phyloP scores from a whole-genome alignment of 768 basidiomycete species.

The Boletellus emodensis region DNA sequence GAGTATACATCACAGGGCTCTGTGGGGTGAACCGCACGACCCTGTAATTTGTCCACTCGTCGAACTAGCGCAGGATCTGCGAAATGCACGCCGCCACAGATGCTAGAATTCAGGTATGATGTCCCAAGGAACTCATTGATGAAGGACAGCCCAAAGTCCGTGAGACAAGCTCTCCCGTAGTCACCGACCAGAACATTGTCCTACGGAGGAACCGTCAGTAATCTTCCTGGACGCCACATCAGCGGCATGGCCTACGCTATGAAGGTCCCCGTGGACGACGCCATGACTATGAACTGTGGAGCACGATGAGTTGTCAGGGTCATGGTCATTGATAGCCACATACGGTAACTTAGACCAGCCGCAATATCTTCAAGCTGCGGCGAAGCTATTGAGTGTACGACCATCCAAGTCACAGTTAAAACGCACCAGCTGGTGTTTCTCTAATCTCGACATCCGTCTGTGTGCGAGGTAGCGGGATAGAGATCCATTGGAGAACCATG shows the following conservation, averaged over 20 bases:
- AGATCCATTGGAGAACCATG: conserved; percentile 29
- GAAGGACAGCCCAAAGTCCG: conserved; percentile 45
- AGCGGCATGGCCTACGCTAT: conserved; percentile 26
- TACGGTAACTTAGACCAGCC: conserved; percentile 22
- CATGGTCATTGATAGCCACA: background rate
- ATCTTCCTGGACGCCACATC: background rate
- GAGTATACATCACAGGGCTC: conserved; percentile 27
- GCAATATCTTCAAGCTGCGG: conserved; percentile 20
- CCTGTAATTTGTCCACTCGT: background rate
- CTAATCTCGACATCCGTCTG: background rate
- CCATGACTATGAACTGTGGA: conserved; percentile 19
- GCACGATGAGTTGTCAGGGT: background rate
- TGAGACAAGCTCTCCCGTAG: conserved; percentile 38
- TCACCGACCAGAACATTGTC: conserved; percentile 43
- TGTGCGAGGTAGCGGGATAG: conserved; percentile 19
- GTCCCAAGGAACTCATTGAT: conserved; percentile 25
- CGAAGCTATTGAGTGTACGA: background rate
- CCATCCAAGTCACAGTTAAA: background rate
- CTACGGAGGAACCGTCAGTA: conserved; percentile 6
- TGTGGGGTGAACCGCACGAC: conserved; percentile 9
- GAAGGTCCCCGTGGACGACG: conserved; percentile 35
- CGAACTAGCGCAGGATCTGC: conserved; percentile 37
- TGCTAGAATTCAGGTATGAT: conserved; percentile 29
- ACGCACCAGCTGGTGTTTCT: background rate
- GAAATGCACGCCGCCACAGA: conserved; percentile 42